Conservation (phyloP, 1,284 basidiomycete species). For the Tilletia horrida region DNA sequence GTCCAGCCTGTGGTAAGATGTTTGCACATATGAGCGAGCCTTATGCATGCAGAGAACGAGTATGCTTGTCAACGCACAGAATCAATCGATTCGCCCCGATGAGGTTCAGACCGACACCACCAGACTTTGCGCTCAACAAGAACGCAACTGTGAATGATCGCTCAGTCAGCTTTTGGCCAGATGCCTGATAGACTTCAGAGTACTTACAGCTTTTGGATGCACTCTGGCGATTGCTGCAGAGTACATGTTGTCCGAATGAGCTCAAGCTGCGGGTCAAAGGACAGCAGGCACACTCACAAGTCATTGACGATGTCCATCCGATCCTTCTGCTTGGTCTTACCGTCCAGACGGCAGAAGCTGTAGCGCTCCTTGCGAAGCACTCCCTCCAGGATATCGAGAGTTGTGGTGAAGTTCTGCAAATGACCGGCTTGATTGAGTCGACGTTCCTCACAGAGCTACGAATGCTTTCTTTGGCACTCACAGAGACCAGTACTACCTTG, state of each 20-base stretch:
- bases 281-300: constrained; percentile 23
- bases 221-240: constrained; percentile 11
- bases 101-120: constrained; percentile 96
- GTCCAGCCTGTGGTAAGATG: constrained; percentile 60
- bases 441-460: too few relatives aligned
- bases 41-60: neutral
- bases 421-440: too few relatives aligned
- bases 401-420: constrained; percentile 61
- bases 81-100: constrained; percentile 95
- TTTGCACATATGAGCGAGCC: constrained; percentile 31
- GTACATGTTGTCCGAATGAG: too few relatives aligned
- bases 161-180: neutral
- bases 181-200: neutral
- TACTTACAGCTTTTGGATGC: constrained; percentile 18
- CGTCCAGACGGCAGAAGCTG: constrained; percentile 81
- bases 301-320: constrained; percentile 40
- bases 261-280: too few relatives aligned
- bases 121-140: constrained; percentile 91
- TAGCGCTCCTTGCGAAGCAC: constrained; percentile 75
- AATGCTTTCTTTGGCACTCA: neutral
- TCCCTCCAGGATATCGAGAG: constrained; percentile 84
- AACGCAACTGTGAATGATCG: constrained; percentile 66
- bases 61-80: constrained; percentile 21
- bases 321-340: constrained; percentile 56
- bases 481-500: constrained; percentile 50